phyloP scores from a whole-genome alignment of 2,329 filamentous ascomycete genomes.

The Aspergillus felis region DNA sequence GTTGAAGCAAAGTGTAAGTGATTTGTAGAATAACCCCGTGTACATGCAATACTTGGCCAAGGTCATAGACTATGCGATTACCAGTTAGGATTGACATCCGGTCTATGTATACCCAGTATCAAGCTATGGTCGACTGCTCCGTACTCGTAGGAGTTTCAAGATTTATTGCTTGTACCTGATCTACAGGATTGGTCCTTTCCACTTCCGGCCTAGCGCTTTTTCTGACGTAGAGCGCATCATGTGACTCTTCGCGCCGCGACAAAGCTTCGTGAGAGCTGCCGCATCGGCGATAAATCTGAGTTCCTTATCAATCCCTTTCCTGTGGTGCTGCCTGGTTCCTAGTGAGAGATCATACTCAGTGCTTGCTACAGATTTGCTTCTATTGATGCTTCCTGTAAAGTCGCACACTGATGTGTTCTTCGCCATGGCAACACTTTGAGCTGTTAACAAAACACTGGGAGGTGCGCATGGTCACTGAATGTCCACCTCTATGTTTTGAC shows the following conservation, averaged over 20 bases:
- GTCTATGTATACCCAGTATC: neutral
- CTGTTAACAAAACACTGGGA: neutral
- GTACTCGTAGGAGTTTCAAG: neutral
- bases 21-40: neutral
- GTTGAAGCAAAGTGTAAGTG: neutral
- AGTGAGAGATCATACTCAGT: neutral
- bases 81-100: neutral
- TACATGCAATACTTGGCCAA: neutral
- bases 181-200: neutral
- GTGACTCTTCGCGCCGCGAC: neutral
- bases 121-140: neutral
- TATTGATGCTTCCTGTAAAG: neutral
- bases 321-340: neutral
- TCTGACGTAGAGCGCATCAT: neutral
- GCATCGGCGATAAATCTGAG: neutral
- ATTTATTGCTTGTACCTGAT: neutral
- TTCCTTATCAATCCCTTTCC: neutral
- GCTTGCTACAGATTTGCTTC: neutral
- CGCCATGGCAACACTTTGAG: neutral
- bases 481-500: neutral
- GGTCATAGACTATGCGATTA: neutral
- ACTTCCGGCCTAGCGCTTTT: neutral
- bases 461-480: neutral
- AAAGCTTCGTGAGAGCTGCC: neutral
- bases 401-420: neutral